Percentiles rank a stretch among this genome's conserved stretches.
Evolutionary conservation across 441 rosid species (phyloP).

Genomic region (Raphanus hybrid): DNA sequence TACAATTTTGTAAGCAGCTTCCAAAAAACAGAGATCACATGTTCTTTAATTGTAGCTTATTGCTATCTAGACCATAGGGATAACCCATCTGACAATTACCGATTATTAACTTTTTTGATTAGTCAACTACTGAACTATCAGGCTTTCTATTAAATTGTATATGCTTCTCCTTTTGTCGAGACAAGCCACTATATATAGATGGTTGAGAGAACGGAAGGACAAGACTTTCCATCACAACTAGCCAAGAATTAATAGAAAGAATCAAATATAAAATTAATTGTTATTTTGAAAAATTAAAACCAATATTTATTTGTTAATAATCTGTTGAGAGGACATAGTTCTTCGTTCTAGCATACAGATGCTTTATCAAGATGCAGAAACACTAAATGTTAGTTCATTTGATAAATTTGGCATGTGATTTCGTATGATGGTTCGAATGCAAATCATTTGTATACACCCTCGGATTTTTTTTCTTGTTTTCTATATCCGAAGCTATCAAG

Average conservation of each 20-base stretch:
- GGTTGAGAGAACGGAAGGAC: background rate
- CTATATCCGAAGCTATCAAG: background rate
- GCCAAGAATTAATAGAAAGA: background rate
- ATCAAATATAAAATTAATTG: no score
- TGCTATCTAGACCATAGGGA: background rate
- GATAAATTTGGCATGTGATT: background rate
- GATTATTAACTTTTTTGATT: background rate
- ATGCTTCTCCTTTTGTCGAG: background rate
- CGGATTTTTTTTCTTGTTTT: no score
- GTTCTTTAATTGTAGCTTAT: background rate
- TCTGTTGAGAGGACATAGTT: background rate
- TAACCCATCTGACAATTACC: background rate
- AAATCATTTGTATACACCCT: background rate
- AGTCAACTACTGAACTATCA: slow-evolving; percentile 2
- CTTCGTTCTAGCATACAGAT: background rate
- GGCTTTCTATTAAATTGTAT: background rate
- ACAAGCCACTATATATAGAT: background rate
- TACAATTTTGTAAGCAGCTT: background rate
- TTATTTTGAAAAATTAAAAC: background rate
- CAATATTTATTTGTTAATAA: background rate
- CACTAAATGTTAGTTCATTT: background rate
- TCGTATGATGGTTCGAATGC: background rate
- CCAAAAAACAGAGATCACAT: background rate
- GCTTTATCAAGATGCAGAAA: background rate
- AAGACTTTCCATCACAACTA: background rate